Percentiles rank a stretch among this genome's conserved stretches.
These are phyloP conservation scores for Penicillium sclerotigenum DNA, from an alignment of 2,329 filamentous ascomycete genomes.

Conservation along the genomic window DNA sequence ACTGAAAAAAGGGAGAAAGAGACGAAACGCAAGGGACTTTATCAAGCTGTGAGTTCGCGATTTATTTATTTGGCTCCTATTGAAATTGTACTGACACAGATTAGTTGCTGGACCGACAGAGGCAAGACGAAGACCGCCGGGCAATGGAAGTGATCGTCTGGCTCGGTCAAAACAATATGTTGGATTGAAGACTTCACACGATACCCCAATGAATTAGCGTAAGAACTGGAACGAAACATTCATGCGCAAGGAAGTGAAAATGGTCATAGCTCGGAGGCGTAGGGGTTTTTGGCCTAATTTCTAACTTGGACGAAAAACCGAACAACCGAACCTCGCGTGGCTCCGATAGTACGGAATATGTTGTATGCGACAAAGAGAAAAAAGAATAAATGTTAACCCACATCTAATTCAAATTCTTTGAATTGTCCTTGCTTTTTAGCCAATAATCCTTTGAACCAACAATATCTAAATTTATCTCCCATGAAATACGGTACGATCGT, in stretches of 20 bases:
- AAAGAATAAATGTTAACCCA: not conserved
- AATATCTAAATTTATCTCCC: not conserved
- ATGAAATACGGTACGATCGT: not conserved
- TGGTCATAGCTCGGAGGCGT: constrained; percentile 1
- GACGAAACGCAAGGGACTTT: constrained; percentile 39
- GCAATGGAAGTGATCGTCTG: constrained; percentile 43
- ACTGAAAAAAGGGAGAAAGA: constrained; percentile 24
- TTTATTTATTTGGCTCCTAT: not conserved
- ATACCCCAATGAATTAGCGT: constrained; percentile 9
- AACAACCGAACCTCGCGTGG: constrained; percentile 6
- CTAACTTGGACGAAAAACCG: not conserved
- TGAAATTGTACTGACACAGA: constrained; percentile 1
- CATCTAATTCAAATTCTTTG: not conserved
- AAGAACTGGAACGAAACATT: not conserved
- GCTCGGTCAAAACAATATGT: constrained; percentile 37
- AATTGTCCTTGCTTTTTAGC: not conserved
- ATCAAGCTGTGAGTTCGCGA: constrained; percentile 40
- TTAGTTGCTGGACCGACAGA: constrained; percentile 44
- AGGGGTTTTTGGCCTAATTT: constrained; percentile 4
- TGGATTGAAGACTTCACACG: not conserved
- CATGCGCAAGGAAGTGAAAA: not conserved
- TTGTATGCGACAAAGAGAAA: not conserved
- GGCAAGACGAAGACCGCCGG: constrained; percentile 41
- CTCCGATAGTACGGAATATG: not conserved
- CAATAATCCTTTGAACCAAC: not conserved